These are phyloP conservation scores for Sabuloglossum arenarium DNA, from an alignment of 495 filamentous ascomycete genomes.

Conservation along the genomic window DNA sequence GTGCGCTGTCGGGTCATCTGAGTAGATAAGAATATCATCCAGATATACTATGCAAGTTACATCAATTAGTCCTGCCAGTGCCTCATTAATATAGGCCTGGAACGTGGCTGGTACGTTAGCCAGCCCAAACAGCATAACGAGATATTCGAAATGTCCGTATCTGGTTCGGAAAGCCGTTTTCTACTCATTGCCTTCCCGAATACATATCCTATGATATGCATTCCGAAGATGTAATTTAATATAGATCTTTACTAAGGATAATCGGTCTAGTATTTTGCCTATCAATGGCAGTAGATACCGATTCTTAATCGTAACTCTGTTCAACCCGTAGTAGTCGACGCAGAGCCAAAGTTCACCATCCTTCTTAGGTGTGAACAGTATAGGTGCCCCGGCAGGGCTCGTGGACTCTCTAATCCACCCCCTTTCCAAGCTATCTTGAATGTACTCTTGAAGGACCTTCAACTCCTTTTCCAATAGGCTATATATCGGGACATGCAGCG, in stretches of 20 bases:
- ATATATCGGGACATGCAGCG: conserved; percentile 6
- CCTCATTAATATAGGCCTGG: conserved; percentile 9
- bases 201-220: conserved; percentile 4
- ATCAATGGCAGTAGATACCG: neutral
- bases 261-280: neutral
- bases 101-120: conserved; percentile 10
- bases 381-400: neutral
- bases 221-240: conserved; percentile 4
- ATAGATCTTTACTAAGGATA: neutral
- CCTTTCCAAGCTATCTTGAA: neutral
- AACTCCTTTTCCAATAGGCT: conserved; percentile 7
- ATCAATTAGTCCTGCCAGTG: neutral
- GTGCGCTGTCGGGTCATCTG: neutral
- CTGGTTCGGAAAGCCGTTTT: conserved; percentile 11
- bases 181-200: conserved; percentile 8
- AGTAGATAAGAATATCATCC: neutral
- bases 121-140: conserved; percentile 10
- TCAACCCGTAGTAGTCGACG: conserved; percentile 1
- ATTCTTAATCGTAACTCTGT: conserved; percentile 1
- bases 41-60: too few species aligned
- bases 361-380: conserved; percentile 8
- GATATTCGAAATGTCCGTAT: conserved; percentile 7
- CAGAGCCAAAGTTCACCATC: conserved; percentile 2
- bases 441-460: neutral
- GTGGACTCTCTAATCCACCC: neutral